A percentile compares a stretch with the other conserved stretches of the same genome.
These are phyloP conservation scores for Urtica urens DNA, from an alignment of 306 rosid species.

Conservation along the genomic window DNA sequence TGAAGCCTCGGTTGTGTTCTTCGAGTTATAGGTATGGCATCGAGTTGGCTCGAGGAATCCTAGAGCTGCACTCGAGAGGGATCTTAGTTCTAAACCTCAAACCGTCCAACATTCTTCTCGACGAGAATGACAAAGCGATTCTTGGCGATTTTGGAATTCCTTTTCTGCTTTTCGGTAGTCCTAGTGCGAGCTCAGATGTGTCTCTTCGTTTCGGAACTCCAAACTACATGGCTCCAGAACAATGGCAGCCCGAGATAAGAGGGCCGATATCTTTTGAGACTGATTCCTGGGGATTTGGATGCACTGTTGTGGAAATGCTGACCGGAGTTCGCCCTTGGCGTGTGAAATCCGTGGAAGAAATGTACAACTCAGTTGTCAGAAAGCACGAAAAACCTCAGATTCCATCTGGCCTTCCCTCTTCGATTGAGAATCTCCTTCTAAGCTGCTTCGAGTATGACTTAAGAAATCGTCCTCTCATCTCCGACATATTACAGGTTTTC, in stretches of 20 bases:
- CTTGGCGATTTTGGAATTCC: constrained; percentile 86
- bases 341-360: constrained; percentile 52
- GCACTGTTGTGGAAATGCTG: constrained; percentile 80
- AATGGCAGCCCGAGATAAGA: constrained; percentile 81
- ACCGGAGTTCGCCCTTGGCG: constrained; percentile 80
- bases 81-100: constrained; percentile 69
- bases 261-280: constrained; percentile 88
- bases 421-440: constrained; percentile 51
- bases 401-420: constrained; percentile 78
- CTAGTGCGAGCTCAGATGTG: constrained; percentile 41
- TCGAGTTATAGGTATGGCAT: constrained; percentile 66
- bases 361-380: constrained; percentile 44
- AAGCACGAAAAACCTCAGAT: constrained; percentile 68
- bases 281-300: constrained; percentile 93
- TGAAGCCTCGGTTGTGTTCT: constrained; percentile 16
- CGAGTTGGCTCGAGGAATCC: constrained; percentile 52
- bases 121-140: constrained; percentile 57
- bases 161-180: constrained; percentile 50
- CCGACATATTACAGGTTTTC: constrained; percentile 51
- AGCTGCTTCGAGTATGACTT: constrained; percentile 94
- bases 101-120: constrained; percentile 59
- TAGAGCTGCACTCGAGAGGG: constrained; percentile 62
- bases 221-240: constrained; percentile 96
- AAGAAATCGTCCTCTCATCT: constrained; percentile 70
- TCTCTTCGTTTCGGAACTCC: constrained; percentile 77